Evolutionary conservation across 169 alveolate species (phyloP).

Genomic region (Amoebophrya sp.): DNA sequence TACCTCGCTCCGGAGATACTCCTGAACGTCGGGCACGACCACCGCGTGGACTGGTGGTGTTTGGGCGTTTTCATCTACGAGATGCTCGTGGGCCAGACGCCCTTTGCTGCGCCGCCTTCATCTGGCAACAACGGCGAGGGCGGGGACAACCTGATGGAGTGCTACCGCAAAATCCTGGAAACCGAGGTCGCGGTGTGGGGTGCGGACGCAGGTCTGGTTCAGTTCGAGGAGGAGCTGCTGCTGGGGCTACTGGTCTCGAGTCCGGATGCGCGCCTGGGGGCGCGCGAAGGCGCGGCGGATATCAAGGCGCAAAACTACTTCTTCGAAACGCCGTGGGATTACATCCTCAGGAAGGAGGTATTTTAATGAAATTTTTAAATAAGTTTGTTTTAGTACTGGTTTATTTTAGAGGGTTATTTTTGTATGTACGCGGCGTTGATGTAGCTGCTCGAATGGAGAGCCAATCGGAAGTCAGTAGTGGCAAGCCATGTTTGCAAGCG

Average conservation of each 20-base stretch:
- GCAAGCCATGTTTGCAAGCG: too few species aligned
- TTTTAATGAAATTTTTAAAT: too few species aligned
- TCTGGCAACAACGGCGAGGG: too few species aligned
- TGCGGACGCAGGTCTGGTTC: not conserved
- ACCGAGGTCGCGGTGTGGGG: not conserved
- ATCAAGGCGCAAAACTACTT: not conserved
- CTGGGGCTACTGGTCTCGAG: not conserved
- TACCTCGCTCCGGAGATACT: slow-evolving; percentile 93
- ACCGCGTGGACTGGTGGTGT: slow-evolving; percentile 94
- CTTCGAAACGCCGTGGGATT: not conserved
- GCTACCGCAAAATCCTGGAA: not conserved
- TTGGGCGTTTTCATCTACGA: slow-evolving; percentile 84
- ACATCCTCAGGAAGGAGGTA: not conserved
- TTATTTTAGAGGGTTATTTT: not conserved
- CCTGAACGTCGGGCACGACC: slow-evolving; percentile 70
- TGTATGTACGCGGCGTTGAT: not conserved
- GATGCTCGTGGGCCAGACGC: slow-evolving; percentile 87
- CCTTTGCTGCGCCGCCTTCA: slow-evolving; percentile 53
- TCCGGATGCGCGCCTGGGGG: not conserved
- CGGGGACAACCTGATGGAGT: not conserved
- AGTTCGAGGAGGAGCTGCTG: not conserved
- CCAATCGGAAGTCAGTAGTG: not conserved
- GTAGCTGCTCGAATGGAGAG: not conserved
- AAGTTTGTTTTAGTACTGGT: not conserved
- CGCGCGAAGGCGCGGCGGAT: not conserved